These are phyloP conservation scores for Dalbergia cultrata DNA, from an alignment of 306 rosid species.

Conservation along the genomic window DNA sequence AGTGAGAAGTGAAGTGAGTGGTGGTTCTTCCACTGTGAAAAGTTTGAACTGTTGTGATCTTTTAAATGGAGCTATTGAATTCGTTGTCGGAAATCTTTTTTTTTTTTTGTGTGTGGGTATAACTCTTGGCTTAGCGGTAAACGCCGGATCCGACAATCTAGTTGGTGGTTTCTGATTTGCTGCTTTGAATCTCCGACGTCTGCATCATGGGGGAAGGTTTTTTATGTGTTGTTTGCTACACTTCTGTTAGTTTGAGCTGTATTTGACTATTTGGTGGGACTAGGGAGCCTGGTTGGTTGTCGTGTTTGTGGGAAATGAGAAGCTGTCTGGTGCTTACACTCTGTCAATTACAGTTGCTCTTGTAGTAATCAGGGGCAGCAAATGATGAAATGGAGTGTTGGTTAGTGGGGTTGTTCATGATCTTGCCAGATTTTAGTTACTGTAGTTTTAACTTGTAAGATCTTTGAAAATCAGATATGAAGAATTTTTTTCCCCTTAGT, in stretches of 20 bases:
- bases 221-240: constrained; percentile 10
- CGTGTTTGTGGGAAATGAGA: no score
- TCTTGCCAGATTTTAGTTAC: background rate
- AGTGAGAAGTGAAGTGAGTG: constrained; percentile 23
- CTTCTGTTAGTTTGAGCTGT: background rate
- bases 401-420: constrained; percentile 19
- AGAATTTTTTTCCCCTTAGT: background rate
- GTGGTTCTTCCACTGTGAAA: constrained; percentile 13
- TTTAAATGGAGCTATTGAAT: constrained; percentile 23
- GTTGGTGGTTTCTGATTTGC: constrained; percentile 33
- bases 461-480: constrained; percentile 22
- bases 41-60: background rate
- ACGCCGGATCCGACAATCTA: background rate
- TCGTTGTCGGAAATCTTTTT: background rate
- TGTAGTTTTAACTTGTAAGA: background rate
- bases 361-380: background rate
- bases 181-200: constrained; percentile 11
- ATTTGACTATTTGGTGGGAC: background rate
- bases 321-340: background rate
- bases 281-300: background rate
- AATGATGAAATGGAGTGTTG: constrained; percentile 17
- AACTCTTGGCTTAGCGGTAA: background rate
- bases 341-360: background rate
- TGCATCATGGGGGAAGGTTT: background rate
- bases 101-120: no score